Percentiles rank a stretch among this genome's conserved stretches.
Conservation (phyloP, 768 basidiomycete genomes). For the Russula ochroleuca region DNA sequence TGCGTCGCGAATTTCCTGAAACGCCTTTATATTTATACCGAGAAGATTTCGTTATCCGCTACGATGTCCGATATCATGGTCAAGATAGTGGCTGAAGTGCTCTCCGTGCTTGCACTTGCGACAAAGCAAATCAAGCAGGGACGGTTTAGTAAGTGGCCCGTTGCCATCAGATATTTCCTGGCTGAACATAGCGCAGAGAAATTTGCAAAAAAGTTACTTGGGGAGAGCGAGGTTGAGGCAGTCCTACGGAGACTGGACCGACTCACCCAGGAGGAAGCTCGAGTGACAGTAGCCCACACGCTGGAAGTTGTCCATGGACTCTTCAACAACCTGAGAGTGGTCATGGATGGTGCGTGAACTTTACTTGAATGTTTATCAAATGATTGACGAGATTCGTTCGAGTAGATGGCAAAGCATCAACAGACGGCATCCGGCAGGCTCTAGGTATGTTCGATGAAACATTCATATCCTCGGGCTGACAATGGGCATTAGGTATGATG, state of each 20-base stretch:
- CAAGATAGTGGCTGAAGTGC: not conserved
- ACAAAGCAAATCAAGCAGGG: not conserved
- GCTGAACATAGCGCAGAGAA: not conserved
- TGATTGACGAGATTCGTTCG: not conserved
- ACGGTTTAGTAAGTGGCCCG: not conserved
- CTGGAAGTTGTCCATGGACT: not conserved
- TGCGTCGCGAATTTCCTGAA: not conserved
- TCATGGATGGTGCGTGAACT: not conserved
- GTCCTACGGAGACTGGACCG: not conserved
- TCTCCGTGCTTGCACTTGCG: not conserved
- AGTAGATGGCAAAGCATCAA: not conserved
- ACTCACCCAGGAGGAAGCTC: conserved; percentile 2
- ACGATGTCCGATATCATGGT: not conserved
- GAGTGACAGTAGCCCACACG: not conserved
- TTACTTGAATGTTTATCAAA: not conserved
- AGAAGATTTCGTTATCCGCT: not conserved
- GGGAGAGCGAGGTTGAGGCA: not conserved
- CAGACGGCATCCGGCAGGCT: not conserved
- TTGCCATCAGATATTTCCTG: not conserved
- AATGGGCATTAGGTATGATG: not conserved
- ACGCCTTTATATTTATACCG: not conserved
- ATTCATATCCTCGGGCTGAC: not conserved
- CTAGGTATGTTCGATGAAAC: not conserved
- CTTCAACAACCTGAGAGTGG: not conserved
- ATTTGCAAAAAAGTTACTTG: not conserved